Base-by-base conservation (phyloP, 306 rosid species). In the Lupinus albus region DNA sequence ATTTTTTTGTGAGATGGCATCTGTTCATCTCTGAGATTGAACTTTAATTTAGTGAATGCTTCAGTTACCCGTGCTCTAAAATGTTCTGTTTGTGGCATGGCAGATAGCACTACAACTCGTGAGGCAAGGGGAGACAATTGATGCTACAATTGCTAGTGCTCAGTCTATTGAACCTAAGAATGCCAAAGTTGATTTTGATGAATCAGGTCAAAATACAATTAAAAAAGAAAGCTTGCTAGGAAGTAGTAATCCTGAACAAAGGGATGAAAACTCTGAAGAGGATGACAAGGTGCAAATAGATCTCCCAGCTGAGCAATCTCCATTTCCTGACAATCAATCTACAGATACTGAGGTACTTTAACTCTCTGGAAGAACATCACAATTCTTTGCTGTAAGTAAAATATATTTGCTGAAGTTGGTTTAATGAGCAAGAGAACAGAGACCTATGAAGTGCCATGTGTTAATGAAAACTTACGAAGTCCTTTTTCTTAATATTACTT, bases 71-170 rank as follows among this genome's bases (percentile, higher is more conserved):
- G 21, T 20, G 59, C 13, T 41, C 8, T 67, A 64, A 68, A 66
- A 81, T 35, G 53, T 64, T 74, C 33, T 73, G 18, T 42, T 78
- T 74, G 53, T 79, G 79, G 67, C 61, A 62, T 84, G 75, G 68
- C 89, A 94, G 99, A 94, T 94, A 80, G 97, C 99, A 59, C 87
- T 94, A 51, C 77, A 82, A 58, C 92, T 94, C 76, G 95, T 88
- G 74, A 88, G 97, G 80, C 79, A 86, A 79, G 85, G 83, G 68
- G 85, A 39, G 30, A 72, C 70, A 35, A 45, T 60, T 21, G 85
- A 83, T 71, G 80, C 73, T 44, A 78, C 69, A 28, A 62, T 61
- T 73, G 61, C 46, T 46, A 71, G 56, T 64, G 45, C 53, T 55
- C 73, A 76, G 48, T 71, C 46, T 76, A 45, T 62, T 8, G 88